Conservation (phyloP, 192 early-diverging fungal species). For the Coemansia guatemalensis region DNA sequence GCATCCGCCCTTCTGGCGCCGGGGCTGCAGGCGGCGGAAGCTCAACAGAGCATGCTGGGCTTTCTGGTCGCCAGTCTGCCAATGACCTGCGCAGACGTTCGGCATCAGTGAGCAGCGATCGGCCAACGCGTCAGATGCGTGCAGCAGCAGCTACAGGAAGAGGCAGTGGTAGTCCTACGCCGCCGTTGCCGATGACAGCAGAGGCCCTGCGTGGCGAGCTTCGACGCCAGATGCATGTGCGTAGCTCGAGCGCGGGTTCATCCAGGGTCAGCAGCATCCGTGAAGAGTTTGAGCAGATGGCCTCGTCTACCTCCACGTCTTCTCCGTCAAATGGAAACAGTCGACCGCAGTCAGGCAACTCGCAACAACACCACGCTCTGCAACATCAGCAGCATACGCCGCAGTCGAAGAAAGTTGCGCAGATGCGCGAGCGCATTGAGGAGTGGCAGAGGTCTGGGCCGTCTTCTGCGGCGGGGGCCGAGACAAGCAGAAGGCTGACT, state of each 20-base stretch:
- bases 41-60: slow-evolving; percentile 1
- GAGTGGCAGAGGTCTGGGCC: slow-evolving; percentile 47
- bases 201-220: slow-evolving; percentile 9
- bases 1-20: slow-evolving; percentile 3
- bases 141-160: neutral
- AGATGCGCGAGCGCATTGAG: slow-evolving; percentile 48
- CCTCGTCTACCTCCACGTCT: slow-evolving; percentile 5
- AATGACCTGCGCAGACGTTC: slow-evolving; percentile 20
- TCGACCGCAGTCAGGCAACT: neutral
- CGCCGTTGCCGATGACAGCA: neutral
- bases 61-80: neutral
- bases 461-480: slow-evolving; percentile 2
- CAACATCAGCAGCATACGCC: slow-evolving; percentile 14
- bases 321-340: neutral
- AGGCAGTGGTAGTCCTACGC: neutral
- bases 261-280: slow-evolving; percentile 53
- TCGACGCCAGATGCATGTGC: slow-evolving; percentile 18
- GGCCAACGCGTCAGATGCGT: neutral
- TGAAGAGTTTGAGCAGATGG: slow-evolving; percentile 40
- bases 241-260: slow-evolving; percentile 44
- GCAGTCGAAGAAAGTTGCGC: slow-evolving; percentile 37
- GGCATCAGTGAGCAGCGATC: slow-evolving; percentile 15
- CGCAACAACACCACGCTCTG: neutral
- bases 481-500: neutral
- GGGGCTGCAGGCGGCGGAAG: neutral